Conservation (phyloP, 2,329 filamentous ascomycete species). For the Xenoacremonium recifei region DNA sequence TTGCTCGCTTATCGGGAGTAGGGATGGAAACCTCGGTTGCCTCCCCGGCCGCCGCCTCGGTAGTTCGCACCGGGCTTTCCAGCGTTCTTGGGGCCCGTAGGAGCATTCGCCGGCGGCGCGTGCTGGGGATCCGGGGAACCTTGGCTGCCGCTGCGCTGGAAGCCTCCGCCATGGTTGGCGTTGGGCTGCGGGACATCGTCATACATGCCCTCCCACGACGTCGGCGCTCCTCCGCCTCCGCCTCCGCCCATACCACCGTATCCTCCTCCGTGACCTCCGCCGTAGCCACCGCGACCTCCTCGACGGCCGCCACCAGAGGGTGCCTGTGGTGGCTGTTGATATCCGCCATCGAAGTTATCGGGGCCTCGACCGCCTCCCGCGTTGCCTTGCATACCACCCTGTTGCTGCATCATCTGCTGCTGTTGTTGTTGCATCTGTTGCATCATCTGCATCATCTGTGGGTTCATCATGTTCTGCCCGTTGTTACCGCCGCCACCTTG, state of each 20-base stretch:
- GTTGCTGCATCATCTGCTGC: constrained; percentile 41
- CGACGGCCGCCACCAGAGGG: constrained; percentile 29
- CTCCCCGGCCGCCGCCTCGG: constrained; percentile 80
- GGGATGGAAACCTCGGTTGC: constrained; percentile 75
- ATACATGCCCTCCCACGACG: constrained; percentile 97
- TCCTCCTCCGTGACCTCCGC: constrained; percentile 21
- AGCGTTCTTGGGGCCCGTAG: constrained; percentile 94
- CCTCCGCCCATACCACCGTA: constrained; percentile 30
- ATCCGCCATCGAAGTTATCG: constrained; percentile 33
- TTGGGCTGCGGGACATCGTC: constrained; percentile 89
- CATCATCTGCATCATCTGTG: constrained; percentile 61
- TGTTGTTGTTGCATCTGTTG: constrained; percentile 45
- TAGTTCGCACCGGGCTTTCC: constrained; percentile 91
- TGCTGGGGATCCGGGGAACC: constrained; percentile 44
- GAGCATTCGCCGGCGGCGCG: constrained; percentile 59
- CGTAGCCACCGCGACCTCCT: constrained; percentile 30
- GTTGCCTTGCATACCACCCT: constrained; percentile 29
- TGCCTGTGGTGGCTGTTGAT: constrained; percentile 50
- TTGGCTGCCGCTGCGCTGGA: constrained; percentile 40
- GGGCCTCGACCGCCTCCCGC: constrained; percentile 20
- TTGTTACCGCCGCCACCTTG: constrained; percentile 35
- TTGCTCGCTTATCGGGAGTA: constrained; percentile 59
- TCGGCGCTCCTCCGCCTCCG: constrained; percentile 60
- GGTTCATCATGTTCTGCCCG: constrained; percentile 42
- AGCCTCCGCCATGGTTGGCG: constrained; percentile 47